These are phyloP conservation scores for Crithidia fasciculata DNA, from an alignment of 208 protist species.

Conservation along the genomic window DNA sequence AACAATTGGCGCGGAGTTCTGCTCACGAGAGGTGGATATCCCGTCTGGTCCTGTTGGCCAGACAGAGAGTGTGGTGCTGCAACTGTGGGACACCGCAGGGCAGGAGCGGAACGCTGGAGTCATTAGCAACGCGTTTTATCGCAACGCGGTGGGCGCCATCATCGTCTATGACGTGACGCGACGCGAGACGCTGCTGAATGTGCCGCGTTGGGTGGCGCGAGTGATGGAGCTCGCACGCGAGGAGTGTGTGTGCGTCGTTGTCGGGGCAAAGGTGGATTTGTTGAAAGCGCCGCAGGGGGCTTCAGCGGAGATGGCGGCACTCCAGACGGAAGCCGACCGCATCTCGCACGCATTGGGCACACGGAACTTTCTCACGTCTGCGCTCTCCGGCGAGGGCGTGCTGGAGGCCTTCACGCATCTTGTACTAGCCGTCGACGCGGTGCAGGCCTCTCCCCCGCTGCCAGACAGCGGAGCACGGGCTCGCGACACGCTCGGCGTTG, in stretches of 20 bases:
- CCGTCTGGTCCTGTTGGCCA: constrained; percentile 35
- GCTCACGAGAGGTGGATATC: constrained; percentile 93
- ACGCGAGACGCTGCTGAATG: constrained; percentile 39
- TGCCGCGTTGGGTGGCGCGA: constrained; percentile 40
- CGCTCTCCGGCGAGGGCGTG: constrained; percentile 43
- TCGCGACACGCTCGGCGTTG: background rate
- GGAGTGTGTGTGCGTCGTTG: constrained; percentile 54
- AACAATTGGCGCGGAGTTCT: constrained; percentile 97
- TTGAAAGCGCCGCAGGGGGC: constrained; percentile 7
- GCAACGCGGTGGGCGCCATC: constrained; percentile 47
- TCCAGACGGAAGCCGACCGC: constrained; percentile 39
- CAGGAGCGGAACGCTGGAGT: constrained; percentile 46
- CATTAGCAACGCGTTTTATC: constrained; percentile 58
- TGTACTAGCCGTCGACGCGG: constrained; percentile 45
- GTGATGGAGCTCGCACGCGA: constrained; percentile 37
- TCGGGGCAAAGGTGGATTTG: constrained; percentile 52
- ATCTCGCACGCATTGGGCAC: constrained; percentile 48
- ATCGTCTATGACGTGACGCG: constrained; percentile 59
- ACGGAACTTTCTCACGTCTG: constrained; percentile 50
- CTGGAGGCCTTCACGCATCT: constrained; percentile 53
- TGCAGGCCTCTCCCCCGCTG: constrained; percentile 34
- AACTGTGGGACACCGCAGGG: constrained; percentile 80
- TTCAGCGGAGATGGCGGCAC: background rate
- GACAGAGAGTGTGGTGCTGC: constrained; percentile 62
- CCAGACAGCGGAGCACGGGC: background rate